Evolutionary conservation across 495 filamentous ascomycete genomes (phyloP), one percentile per base, ranked within the genome.

Genomic region (Penicillium soppii): DNA sequence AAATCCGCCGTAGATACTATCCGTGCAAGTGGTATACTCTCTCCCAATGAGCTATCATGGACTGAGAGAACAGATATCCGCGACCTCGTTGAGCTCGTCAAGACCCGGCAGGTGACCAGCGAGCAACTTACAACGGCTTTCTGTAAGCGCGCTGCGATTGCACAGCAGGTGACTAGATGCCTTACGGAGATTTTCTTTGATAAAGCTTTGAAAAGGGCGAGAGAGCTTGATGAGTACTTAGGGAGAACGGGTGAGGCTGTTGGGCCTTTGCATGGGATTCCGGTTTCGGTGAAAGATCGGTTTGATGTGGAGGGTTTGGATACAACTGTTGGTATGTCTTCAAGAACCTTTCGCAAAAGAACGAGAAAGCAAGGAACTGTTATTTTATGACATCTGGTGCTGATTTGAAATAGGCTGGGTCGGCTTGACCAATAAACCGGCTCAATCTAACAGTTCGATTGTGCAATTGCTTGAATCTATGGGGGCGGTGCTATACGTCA

Each of bases 231-330:
- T 63, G 62, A 66, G 10, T 40, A 72, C 46, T 30, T 79, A 2
- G 38, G 32, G 21, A 54, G 51, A 9, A 66, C 66, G 1, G 65
- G 69, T 1, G 73, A 74, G 40, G 61, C 73, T 13, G 59, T 80
- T 16, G 85, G 85, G 0, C 84, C 83, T 3, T 69, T 89, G 1
- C 85, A 89, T 56, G 85, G 85, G 12, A 43, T 89, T 19, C 85
- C 85, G 0, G 80, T 88, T 38, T 82, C 76, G 25, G 70, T 87
- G 9, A 89, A 89, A 62, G 85, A 88, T 60, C 77, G 80, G 40
- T 71, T 86, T 47, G 68, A 71, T 47, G 73, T 89, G 44, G 69
- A 81, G 57, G 82, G 74, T 2, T 59, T 78, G 30, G 66, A 72
- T 56, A 67, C 71, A 6, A 68, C 64, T 19, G 53, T 72, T 58